A percentile compares a stretch with the other conserved stretches of the same genome.
Evolutionary conservation across 2,329 filamentous ascomycete species (phyloP).

Genomic region (Incumbomyces delicatus): DNA sequence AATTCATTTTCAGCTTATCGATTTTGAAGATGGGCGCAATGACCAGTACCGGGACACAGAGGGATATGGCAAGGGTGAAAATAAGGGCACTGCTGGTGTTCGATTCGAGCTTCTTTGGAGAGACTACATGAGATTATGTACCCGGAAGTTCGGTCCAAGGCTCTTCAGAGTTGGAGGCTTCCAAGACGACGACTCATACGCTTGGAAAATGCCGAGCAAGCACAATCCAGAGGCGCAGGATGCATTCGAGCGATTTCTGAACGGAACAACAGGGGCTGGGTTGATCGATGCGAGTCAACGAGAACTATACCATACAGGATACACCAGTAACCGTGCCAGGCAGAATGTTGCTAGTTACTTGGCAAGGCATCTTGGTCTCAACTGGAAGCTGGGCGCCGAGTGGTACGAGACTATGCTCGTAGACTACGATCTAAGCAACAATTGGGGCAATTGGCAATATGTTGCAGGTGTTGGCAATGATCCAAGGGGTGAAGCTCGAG

Average conservation of each 20-base stretch:
- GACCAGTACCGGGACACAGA: slow-evolving; percentile 30
- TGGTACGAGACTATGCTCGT: slow-evolving; percentile 69
- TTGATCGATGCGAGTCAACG: slow-evolving; percentile 69
- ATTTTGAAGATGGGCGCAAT: slow-evolving; percentile 55
- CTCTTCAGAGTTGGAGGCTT: slow-evolving; percentile 61
- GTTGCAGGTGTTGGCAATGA: slow-evolving; percentile 72
- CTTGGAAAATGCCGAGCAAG: slow-evolving; percentile 37
- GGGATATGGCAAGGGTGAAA: slow-evolving; percentile 62
- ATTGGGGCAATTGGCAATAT: slow-evolving; percentile 81
- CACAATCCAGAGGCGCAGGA: slow-evolving; percentile 29
- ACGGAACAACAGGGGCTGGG: slow-evolving; percentile 63
- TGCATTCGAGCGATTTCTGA: slow-evolving; percentile 49
- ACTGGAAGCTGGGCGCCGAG: slow-evolving; percentile 72
- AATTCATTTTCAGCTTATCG: slow-evolving; percentile 56
- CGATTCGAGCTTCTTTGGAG: slow-evolving; percentile 68
- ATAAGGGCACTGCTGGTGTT: slow-evolving; percentile 58
- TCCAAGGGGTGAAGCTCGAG: slow-evolving; percentile 58
- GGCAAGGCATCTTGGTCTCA: slow-evolving; percentile 61
- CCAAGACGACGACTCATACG: slow-evolving; percentile 37
- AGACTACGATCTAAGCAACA: slow-evolving; percentile 67
- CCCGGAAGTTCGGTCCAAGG: slow-evolving; percentile 55
- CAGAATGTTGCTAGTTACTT: slow-evolving; percentile 71
- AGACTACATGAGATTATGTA: slow-evolving; percentile 72
- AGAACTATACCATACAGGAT: slow-evolving; percentile 65
- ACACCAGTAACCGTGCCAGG: slow-evolving; percentile 64